Conservation (phyloP, 179 eudicot species). For the Camellia oleifera region DNA sequence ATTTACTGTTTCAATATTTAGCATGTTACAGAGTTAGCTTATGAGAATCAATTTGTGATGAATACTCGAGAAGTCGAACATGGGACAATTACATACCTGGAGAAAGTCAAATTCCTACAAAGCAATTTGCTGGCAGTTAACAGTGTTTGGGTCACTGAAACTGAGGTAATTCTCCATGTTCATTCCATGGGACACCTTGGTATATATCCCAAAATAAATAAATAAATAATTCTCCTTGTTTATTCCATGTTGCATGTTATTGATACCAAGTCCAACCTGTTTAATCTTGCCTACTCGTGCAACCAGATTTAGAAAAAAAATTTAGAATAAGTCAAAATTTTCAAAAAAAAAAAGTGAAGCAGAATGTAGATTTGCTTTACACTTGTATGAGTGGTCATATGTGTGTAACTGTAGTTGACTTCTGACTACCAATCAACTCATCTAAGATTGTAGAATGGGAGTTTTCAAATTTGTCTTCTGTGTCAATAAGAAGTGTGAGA, state of each 20-base stretch:
- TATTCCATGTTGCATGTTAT: not conserved
- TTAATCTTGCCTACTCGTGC: not conserved
- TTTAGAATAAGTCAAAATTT: not conserved
- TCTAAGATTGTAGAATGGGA: not conserved
- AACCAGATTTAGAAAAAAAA: not conserved
- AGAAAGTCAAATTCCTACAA: constrained; percentile 57
- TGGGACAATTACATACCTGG: constrained; percentile 81
- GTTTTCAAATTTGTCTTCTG: not conserved
- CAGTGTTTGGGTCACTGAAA: constrained; percentile 78
- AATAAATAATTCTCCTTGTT: not conserved
- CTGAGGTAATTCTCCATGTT: constrained; percentile 51
- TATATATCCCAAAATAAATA: not conserved
- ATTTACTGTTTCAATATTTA: no score
- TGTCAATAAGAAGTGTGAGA: not conserved
- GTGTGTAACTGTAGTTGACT: not conserved
- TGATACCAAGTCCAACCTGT: not conserved
- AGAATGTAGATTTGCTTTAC: not conserved
- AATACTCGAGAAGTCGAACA: constrained; percentile 50
- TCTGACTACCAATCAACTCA: not conserved
- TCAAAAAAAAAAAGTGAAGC: not conserved
- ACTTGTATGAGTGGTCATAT: not conserved
- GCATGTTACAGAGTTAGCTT: no score
- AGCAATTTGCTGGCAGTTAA: constrained; percentile 87
- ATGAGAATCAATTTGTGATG: no score
- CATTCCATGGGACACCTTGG: not conserved